Percentiles rank a stretch among this genome's conserved stretches.
Evolutionary conservation across 2,329 filamentous ascomycete species (phyloP).

Genomic region (Drechslerella coelobrocha): DNA sequence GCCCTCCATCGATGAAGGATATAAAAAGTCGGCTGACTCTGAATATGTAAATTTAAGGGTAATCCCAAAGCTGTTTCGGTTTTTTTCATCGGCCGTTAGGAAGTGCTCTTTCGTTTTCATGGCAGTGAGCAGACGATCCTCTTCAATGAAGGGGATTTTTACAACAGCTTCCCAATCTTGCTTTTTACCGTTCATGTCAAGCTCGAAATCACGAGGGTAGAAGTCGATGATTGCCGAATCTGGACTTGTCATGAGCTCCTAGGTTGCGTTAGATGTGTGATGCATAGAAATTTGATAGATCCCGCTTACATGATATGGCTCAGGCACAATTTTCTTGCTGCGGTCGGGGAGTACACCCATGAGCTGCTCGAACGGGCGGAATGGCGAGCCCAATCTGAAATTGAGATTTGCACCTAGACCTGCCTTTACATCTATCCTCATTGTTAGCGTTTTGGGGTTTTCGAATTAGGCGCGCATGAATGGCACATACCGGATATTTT

Average conservation of each 20-base stretch:
- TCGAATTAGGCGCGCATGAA: neutral
- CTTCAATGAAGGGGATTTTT: constrained; percentile 98
- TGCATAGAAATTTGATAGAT: too few relatives aligned
- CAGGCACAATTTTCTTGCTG: constrained; percentile 94
- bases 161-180: constrained; percentile 99
- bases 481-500: constrained; percentile 77
- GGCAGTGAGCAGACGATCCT: constrained; percentile 79
- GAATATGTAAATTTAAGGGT: constrained; percentile 92
- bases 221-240: constrained; percentile 96
- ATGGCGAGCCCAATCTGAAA: constrained; percentile 93
- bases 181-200: constrained; percentile 99
- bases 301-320: constrained; percentile 53
- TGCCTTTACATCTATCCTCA: constrained; percentile 76
- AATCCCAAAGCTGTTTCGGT: constrained; percentile 88
- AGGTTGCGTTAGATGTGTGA: constrained; percentile 1
- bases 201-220: constrained; percentile 92
- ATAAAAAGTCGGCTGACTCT: constrained; percentile 76
- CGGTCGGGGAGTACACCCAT: constrained; percentile 98
- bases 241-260: constrained; percentile 88
- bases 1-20: constrained; percentile 84
- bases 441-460: constrained; percentile 49
- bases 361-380: constrained; percentile 91
- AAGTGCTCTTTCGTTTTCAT: constrained; percentile 84
- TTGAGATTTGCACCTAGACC: constrained; percentile 85
- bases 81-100: constrained; percentile 78